Conservation (phyloP, 768 basidiomycete species). For the Clathrus columnatus region DNA sequence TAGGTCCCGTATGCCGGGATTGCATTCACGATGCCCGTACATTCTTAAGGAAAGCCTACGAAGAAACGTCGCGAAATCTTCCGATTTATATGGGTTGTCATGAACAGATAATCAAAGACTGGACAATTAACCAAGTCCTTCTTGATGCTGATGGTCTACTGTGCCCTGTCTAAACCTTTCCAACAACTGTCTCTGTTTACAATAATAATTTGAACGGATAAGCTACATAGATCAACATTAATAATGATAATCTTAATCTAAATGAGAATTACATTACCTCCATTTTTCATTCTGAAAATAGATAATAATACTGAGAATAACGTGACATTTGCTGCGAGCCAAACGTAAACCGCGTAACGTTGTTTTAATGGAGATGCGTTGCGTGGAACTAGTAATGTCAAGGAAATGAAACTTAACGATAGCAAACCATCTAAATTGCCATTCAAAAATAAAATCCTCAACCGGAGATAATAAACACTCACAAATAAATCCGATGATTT, state of each 20-base stretch:
- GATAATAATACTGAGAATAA: conserved; percentile 82
- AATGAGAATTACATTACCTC: conserved; percentile 39
- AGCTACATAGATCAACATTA: conserved; percentile 29
- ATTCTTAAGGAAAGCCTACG: neutral
- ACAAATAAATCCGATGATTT: conserved; percentile 83
- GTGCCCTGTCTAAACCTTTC: neutral
- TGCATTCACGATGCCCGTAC: neutral
- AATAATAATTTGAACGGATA: conserved; percentile 78
- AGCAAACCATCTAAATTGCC: conserved; percentile 67
- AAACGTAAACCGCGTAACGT: conserved; percentile 80
- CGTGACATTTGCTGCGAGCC: conserved; percentile 73
- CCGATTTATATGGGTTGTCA: neutral
- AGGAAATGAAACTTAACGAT: conserved; percentile 66
- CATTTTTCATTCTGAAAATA: conserved; percentile 86
- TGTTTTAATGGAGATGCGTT: conserved; percentile 67
- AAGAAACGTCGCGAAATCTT: neutral
- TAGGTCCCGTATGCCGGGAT: neutral
- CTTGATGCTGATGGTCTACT: neutral
- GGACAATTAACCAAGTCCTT: neutral
- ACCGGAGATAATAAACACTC: conserved; percentile 25
- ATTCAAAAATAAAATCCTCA: neutral
- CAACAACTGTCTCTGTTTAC: conserved; percentile 24
- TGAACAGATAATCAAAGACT: neutral
- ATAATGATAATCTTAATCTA: neutral
- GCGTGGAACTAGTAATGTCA: conserved; percentile 62